Evolutionary conservation across 2,329 filamentous ascomycete species (phyloP).

Genomic region (Chrysoporthe cubensis): DNA sequence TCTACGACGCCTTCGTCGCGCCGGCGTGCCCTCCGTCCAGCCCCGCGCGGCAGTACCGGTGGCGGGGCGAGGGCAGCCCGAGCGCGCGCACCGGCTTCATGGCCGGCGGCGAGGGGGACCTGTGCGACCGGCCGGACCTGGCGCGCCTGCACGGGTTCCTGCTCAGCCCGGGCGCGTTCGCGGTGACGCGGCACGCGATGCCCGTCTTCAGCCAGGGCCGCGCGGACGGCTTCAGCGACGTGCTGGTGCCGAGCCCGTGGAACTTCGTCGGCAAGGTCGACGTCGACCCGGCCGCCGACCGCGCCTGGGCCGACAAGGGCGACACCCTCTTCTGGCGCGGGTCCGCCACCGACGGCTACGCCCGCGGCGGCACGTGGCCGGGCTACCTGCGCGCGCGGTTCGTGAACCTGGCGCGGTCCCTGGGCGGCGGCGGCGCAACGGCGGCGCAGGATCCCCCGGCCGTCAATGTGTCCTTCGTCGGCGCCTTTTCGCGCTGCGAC

Average conservation of each 20-base stretch:
- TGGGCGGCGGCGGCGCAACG: neutral
- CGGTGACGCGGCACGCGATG: conserved; percentile 49
- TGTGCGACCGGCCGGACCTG: conserved; percentile 55
- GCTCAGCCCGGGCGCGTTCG: conserved; percentile 48
- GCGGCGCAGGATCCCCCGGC: neutral
- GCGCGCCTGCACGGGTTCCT: conserved; percentile 57
- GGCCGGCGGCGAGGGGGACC: conserved; percentile 46
- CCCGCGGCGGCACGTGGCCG: conserved; percentile 57
- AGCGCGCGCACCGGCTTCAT: conserved; percentile 44
- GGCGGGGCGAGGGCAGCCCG: conserved; percentile 43
- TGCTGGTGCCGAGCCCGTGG: conserved; percentile 48
- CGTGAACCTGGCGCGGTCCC: conserved; percentile 41
- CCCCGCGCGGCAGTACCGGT: conserved; percentile 44
- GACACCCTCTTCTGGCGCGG: conserved; percentile 60
- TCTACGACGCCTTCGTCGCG: conserved; percentile 43
- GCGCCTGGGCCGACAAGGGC: conserved; percentile 51
- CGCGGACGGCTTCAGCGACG: conserved; percentile 57
- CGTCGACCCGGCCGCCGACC: conserved; percentile 45
- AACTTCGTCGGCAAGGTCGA: conserved; percentile 44
- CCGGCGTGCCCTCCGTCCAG: conserved; percentile 51
- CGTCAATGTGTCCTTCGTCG: conserved; percentile 46
- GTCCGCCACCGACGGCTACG: conserved; percentile 53
- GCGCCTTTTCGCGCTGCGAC: conserved; percentile 41
- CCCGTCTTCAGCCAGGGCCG: conserved; percentile 62
- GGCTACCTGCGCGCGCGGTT: conserved; percentile 64